Conservation (phyloP, 352 stramenopile genomes). For the Pythium plurisporium region DNA sequence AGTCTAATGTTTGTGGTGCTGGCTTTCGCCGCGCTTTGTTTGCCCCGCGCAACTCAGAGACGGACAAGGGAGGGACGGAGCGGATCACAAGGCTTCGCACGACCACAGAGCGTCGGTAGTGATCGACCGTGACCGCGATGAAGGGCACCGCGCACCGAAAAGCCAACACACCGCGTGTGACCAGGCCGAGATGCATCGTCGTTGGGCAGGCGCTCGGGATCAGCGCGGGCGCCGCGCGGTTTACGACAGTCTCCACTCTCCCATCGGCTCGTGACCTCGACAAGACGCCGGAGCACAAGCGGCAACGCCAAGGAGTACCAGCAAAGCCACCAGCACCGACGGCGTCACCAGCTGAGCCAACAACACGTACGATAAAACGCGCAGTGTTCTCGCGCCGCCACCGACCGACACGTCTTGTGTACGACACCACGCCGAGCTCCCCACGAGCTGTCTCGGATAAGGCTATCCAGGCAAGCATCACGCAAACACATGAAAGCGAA, state of each 20-base stretch:
- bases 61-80: not conserved
- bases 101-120: not conserved
- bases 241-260: too few relatives aligned
- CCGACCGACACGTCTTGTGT: too few relatives aligned
- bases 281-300: too few relatives aligned
- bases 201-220: not conserved
- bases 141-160: too few relatives aligned
- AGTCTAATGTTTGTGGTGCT: not conserved
- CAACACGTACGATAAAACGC: not conserved
- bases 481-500: too few relatives aligned
- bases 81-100: not conserved
- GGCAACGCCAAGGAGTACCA: too few relatives aligned
- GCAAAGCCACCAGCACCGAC: not conserved
- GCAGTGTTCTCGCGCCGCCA: not conserved
- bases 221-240: not conserved
- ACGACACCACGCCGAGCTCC: too few relatives aligned
- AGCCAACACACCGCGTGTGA: too few relatives aligned
- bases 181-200: not conserved
- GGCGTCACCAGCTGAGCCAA: not conserved
- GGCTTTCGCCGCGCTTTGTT: not conserved
- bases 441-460: too few relatives aligned
- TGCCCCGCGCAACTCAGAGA: not conserved
- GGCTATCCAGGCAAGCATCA: too few relatives aligned
- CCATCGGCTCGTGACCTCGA: too few relatives aligned
- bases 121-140: too few relatives aligned